Percentiles rank a stretch among this genome's conserved stretches.
phyloP scores from a whole-genome alignment of 257 asterid species.

The Solanum sitiens region DNA sequence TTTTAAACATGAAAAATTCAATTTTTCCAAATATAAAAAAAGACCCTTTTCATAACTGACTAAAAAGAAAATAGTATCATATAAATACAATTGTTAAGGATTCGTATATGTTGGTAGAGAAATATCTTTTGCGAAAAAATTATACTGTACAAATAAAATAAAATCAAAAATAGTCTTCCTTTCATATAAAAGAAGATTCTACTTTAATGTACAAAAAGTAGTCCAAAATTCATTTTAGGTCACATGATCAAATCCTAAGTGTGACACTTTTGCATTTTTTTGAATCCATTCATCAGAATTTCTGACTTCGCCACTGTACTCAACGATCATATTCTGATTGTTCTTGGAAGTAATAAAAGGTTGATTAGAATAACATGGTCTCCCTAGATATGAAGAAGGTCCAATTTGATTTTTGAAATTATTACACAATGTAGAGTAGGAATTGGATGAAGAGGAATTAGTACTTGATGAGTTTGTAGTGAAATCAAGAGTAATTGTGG shows the following conservation, averaged over 20 bases:
- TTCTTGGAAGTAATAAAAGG: not conserved
- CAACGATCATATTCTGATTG: not conserved
- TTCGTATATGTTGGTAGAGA: not conserved
- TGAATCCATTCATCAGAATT: not conserved
- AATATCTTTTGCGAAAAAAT: not conserved
- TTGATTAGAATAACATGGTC: not conserved
- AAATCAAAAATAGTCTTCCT: not conserved
- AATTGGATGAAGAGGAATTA: not conserved
- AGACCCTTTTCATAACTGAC: no score
- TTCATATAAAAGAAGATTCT: not conserved
- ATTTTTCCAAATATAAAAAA: no score
- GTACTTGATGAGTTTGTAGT: constrained; percentile 7
- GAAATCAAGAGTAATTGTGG: constrained; percentile 43
- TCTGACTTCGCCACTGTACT: not conserved
- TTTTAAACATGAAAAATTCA: no score
- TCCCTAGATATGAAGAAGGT: not conserved
- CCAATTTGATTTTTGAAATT: not conserved
- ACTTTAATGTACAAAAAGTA: not conserved
- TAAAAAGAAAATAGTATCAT: not conserved
- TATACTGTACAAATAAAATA: not conserved
- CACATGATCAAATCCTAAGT: not conserved
- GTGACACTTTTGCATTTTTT: not conserved
- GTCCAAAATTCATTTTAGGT: not conserved
- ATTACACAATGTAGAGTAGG: not conserved
- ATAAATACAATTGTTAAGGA: not conserved